Evolutionary conservation across 2,329 filamentous ascomycete species (phyloP).

Genomic region (Coniochaeta pulveracea): DNA sequence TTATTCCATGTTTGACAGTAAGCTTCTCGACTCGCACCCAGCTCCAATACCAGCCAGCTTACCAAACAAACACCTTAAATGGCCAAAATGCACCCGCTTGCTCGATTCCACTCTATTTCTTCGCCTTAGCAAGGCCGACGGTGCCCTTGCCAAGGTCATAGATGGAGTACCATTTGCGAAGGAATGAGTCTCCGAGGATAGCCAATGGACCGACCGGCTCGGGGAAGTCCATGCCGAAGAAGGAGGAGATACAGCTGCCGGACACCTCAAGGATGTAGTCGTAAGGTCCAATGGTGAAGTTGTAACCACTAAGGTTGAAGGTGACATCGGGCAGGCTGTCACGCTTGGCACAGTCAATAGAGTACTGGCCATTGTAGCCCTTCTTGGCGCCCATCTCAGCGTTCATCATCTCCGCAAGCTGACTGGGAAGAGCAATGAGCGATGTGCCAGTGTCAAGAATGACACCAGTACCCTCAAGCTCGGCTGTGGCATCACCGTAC

Average conservation of each 20-base stretch:
- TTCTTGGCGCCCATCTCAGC: conserved; percentile 97
- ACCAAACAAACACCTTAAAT: too few relatives aligned
- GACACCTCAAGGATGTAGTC: conserved; percentile 96
- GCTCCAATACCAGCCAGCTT: too few relatives aligned
- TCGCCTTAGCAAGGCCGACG: conserved; percentile 81
- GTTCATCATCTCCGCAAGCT: conserved; percentile 59
- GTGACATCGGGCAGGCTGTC: conserved; percentile 78
- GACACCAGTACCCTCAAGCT: conserved; percentile 88
- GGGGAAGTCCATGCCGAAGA: conserved; percentile 93
- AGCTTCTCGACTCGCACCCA: too few relatives aligned
- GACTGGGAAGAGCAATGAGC: conserved; percentile 29
- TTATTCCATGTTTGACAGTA: too few relatives aligned
- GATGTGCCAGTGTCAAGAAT: conserved; percentile 98
- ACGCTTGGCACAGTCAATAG: conserved; percentile 78
- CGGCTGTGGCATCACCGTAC: conserved; percentile 74
- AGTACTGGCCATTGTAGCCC: conserved; percentile 94
- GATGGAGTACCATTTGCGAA: conserved; percentile 85
- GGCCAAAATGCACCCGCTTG: neutral
- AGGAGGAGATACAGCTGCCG: conserved; percentile 91
- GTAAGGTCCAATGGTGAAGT: conserved; percentile 79
- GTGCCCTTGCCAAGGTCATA: conserved; percentile 87
- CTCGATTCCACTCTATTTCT: conserved; percentile 26
- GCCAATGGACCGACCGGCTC: conserved; percentile 82
- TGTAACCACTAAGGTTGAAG: conserved; percentile 81
- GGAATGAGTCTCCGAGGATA: conserved; percentile 83